These are phyloP conservation scores for Aureobasidium sp. DNA, from an alignment of 2,329 filamentous ascomycete genomes.

Conservation along the genomic window DNA sequence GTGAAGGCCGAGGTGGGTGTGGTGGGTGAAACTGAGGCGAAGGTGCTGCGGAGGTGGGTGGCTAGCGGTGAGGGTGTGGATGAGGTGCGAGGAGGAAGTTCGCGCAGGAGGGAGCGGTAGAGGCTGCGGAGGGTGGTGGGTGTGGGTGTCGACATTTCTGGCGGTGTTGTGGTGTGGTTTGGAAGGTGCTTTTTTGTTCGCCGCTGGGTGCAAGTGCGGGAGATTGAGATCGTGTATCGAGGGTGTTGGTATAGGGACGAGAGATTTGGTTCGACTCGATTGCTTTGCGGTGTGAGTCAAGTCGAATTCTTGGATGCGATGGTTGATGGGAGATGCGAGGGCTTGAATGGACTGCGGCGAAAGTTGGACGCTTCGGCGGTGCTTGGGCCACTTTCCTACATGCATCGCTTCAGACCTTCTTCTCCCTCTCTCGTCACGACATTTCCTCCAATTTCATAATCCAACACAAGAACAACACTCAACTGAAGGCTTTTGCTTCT, in stretches of 20 bases:
- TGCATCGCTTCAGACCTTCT: not conserved
- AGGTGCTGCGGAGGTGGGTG: constrained; percentile 56
- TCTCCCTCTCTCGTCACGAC: not conserved
- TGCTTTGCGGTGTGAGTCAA: not conserved
- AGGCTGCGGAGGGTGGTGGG: constrained; percentile 56
- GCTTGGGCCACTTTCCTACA: not conserved
- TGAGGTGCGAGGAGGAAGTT: constrained; percentile 66
- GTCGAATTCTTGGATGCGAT: not conserved
- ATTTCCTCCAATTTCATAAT: not conserved
- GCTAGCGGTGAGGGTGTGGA: constrained; percentile 57
- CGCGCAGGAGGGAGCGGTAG: constrained; percentile 82
- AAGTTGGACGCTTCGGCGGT: not conserved
- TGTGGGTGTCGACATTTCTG: constrained; percentile 30
- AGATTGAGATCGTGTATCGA: not conserved
- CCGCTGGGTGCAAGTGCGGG: too few species aligned
- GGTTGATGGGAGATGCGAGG: not conserved
- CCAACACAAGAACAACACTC: too few species aligned
- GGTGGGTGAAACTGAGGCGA: constrained; percentile 33
- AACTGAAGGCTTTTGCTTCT: not conserved
- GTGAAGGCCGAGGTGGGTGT: constrained; percentile 8
- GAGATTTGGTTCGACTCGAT: accelerated
- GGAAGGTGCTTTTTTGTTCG: not conserved
- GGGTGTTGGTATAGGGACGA: too few species aligned
- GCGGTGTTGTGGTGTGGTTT: not conserved
- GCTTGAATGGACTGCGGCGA: constrained; percentile 1